These are phyloP conservation scores for Sporothrix luriei DNA, from an alignment of 2,329 filamentous ascomycete species.

Conservation along the genomic window DNA sequence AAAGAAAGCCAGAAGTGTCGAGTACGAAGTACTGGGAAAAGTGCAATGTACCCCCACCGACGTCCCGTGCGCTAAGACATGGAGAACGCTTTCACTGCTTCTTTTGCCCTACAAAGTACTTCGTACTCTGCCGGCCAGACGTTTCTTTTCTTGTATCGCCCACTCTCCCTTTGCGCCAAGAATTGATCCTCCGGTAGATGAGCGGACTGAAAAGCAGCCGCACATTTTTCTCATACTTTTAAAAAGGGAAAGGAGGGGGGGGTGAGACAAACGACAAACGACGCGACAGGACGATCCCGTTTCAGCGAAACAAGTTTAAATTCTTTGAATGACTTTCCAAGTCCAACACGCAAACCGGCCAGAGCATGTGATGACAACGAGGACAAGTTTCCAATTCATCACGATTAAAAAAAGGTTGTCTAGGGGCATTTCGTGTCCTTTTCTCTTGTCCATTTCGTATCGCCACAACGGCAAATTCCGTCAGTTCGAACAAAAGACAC, in stretches of 20 bases:
- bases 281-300: conserved; percentile 7
- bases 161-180: conserved; percentile 16
- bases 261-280: background rate
- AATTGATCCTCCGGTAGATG: conserved; percentile 23
- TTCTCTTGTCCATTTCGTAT: background rate
- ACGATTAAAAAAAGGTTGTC: too few species aligned
- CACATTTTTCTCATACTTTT: background rate
- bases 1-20: background rate
- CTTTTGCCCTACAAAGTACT: background rate
- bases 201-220: background rate
- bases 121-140: background rate
- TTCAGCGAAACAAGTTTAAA: conserved; percentile 20
- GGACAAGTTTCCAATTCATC: too few species aligned
- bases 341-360: background rate
- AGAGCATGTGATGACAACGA: background rate
- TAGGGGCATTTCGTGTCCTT: background rate
- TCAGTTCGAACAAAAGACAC: background rate
- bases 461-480: conserved; percentile 7
- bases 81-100: conserved; percentile 14
- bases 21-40: background rate
- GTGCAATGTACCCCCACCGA: conserved; percentile 3
- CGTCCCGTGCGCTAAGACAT: conserved; percentile 18
- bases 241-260: background rate
- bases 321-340: too few species aligned
- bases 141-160: background rate